phyloP scores from a whole-genome alignment of 768 basidiomycete genomes.

The Baorangia bicolor region DNA sequence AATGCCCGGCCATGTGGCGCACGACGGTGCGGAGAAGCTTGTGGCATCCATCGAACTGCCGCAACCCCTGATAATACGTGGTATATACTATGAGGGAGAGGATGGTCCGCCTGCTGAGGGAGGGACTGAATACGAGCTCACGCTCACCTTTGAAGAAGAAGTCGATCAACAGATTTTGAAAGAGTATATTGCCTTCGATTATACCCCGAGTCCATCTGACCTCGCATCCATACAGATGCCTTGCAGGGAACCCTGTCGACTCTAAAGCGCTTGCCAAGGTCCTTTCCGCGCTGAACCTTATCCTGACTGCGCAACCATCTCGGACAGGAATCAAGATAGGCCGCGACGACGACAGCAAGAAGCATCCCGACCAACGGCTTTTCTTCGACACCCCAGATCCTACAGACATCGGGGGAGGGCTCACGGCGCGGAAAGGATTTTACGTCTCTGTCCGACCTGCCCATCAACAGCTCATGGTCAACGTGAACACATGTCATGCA shows the following conservation, averaged over 20 bases:
- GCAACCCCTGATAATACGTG: slow-evolving; percentile 39
- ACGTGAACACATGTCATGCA: slow-evolving; percentile 51
- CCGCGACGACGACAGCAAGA: slow-evolving; percentile 38
- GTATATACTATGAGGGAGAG: slow-evolving; percentile 39
- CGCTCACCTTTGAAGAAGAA: slow-evolving; percentile 39
- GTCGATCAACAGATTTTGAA: slow-evolving; percentile 30
- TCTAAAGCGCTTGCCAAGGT: slow-evolving; percentile 54
- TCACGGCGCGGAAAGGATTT: slow-evolving; percentile 53
- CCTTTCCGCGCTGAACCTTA: slow-evolving; percentile 48
- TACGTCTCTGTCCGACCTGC: slow-evolving; percentile 41
- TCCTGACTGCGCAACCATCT: slow-evolving; percentile 43
- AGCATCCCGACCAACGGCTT: slow-evolving; percentile 37
- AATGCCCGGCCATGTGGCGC: slow-evolving; percentile 40
- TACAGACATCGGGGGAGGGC: slow-evolving; percentile 48
- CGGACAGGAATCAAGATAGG: slow-evolving; percentile 45
- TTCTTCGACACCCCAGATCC: slow-evolving; percentile 36
- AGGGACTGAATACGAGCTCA: slow-evolving; percentile 37
- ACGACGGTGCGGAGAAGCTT: slow-evolving; percentile 44
- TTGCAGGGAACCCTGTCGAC: slow-evolving; percentile 53
- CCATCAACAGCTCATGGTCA: slow-evolving; percentile 50
- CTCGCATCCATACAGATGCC: slow-evolving; percentile 41
- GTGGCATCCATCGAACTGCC: slow-evolving; percentile 40
- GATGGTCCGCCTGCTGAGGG: slow-evolving; percentile 21
- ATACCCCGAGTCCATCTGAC: slow-evolving; percentile 30
- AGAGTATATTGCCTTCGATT: neutral